phyloP scores from a whole-genome alignment of 225 moss, liverwort and hornwort species.

The Polytrichum formosum region DNA sequence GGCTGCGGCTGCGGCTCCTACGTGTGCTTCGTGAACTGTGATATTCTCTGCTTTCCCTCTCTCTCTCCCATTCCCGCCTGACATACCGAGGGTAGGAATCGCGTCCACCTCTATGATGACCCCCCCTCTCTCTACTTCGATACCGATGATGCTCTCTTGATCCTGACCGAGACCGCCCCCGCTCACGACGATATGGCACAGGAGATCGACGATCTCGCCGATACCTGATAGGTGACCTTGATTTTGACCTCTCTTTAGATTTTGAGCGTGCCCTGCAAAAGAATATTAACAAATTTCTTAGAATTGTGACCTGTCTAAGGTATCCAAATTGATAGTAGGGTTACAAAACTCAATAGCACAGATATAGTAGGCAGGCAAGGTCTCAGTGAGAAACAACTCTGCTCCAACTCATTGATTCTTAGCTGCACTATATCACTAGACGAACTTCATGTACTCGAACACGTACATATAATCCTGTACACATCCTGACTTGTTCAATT shows the following conservation, averaged over 20 bases:
- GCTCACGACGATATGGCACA: conserved; percentile 78
- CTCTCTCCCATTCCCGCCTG: conserved; percentile 78
- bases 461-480: too few species aligned
- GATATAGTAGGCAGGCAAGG: not conserved
- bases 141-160: conserved; percentile 55
- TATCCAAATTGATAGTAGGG: too few species aligned
- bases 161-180: conserved; percentile 65
- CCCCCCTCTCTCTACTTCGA: conserved; percentile 71
- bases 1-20: conserved; percentile 66
- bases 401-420: too few species aligned
- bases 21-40: conserved; percentile 54
- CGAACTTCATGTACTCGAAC: too few species aligned
- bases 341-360: not conserved
- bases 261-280: conserved; percentile 60
- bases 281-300: not conserved
- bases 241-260: conserved; percentile 62
- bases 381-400: too few species aligned
- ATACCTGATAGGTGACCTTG: conserved; percentile 63
- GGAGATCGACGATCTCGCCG: conserved; percentile 86
- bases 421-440: too few species aligned
- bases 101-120: conserved; percentile 71
- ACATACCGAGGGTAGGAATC: conserved; percentile 78
- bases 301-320: too few species aligned
- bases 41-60: conserved; percentile 64
- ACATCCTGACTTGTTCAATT: too few species aligned